These are phyloP conservation scores for Piromyces finnis DNA, from an alignment of 192 early-diverging fungal genomes.

Conservation along the genomic window DNA sequence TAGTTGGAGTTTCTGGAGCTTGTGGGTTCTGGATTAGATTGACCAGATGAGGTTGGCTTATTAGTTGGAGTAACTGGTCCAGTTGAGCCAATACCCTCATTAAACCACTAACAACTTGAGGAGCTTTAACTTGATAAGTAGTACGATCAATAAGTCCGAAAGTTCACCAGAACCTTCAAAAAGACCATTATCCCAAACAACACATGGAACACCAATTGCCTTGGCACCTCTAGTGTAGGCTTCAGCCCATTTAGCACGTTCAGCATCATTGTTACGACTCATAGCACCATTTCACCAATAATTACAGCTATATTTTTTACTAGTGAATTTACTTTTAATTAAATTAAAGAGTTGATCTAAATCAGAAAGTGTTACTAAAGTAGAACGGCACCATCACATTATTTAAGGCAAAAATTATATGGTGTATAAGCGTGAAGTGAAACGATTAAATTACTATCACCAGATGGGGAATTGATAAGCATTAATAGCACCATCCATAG, in stretches of 20 bases:
- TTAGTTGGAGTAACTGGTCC: background rate
- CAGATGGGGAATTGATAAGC: background rate
- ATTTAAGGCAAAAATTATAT: too few species aligned
- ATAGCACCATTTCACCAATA: too few species aligned
- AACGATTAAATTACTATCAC: too few species aligned
- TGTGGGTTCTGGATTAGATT: background rate
- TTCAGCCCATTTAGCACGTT: background rate
- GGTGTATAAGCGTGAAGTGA: too few species aligned
- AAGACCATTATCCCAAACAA: background rate
- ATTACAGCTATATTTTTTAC: too few species aligned
- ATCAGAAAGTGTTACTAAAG: background rate
- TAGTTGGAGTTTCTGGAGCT: background rate
- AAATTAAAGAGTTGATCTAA: background rate
- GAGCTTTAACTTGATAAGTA: background rate
- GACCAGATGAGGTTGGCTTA: background rate
- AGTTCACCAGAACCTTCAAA: too few species aligned
- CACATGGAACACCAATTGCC: background rate
- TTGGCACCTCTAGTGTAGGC: background rate
- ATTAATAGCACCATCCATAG: background rate
- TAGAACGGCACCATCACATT: too few species aligned
- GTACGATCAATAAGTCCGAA: background rate
- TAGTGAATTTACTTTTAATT: background rate
- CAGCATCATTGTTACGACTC: background rate
- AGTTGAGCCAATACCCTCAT: background rate
- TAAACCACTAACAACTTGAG: background rate